Evolutionary conservation across 176 grass and related monocot species (phyloP).

Genomic region (Alloteropsis semialata): DNA sequence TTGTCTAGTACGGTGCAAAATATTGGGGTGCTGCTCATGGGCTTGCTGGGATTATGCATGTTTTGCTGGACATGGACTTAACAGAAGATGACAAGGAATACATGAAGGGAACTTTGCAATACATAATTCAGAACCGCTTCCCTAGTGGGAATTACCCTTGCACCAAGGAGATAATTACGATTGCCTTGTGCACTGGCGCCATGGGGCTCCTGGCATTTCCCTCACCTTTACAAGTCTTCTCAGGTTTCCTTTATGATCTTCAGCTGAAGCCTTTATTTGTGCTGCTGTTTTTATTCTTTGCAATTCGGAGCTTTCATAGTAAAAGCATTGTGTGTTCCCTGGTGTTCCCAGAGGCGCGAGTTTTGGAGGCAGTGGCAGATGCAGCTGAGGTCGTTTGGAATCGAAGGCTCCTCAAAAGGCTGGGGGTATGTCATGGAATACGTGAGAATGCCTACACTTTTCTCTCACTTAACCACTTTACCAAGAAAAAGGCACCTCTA

Average conservation of each 20-base stretch:
- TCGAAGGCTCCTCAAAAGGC: slow-evolving; percentile 29
- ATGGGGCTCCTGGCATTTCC: slow-evolving; percentile 43
- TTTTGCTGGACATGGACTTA: slow-evolving; percentile 39
- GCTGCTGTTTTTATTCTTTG: background rate
- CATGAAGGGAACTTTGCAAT: slow-evolving; percentile 27
- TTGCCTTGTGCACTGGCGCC: slow-evolving; percentile 42
- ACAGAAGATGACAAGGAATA: slow-evolving; percentile 28
- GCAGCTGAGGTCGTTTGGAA: slow-evolving; percentile 35
- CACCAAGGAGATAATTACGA: slow-evolving; percentile 36
- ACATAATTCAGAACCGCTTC: slow-evolving; percentile 45
- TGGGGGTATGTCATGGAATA: slow-evolving; percentile 44
- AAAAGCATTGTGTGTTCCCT: background rate
- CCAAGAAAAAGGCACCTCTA: slow-evolving; percentile 23
- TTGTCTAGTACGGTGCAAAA: slow-evolving; percentile 35
- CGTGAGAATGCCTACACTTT: slow-evolving; percentile 44
- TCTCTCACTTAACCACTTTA: slow-evolving; percentile 38
- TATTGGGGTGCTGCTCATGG: slow-evolving; percentile 50
- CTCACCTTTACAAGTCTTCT: slow-evolving; percentile 46
- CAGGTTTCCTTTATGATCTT: slow-evolving; percentile 9
- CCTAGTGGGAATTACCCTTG: slow-evolving; percentile 38
- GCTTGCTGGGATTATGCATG: slow-evolving; percentile 37
- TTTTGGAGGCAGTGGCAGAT: slow-evolving; percentile 13
- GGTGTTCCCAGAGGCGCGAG: slow-evolving; percentile 29
- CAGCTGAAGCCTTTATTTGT: background rate
- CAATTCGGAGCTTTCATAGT: background rate